Percentiles rank a stretch among this genome's conserved stretches.
Conservation (phyloP, 2,329 filamentous ascomycete species). For the Aspergillus tanneri region DNA sequence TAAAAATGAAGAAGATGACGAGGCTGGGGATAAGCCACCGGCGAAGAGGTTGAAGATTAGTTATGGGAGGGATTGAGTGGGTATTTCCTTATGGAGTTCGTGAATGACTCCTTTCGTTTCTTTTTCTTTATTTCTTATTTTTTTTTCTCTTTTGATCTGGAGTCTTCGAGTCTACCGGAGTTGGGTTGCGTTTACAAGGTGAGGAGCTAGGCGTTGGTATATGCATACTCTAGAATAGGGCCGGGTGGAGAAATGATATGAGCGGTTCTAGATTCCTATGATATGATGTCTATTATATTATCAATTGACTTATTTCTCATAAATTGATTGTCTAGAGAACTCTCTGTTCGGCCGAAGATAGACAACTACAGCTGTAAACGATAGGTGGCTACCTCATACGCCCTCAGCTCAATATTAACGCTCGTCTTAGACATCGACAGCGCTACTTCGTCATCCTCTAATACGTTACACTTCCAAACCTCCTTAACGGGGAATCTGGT, state of each 20-base stretch:
- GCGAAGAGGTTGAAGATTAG: constrained; percentile 48
- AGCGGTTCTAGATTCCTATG: neutral
- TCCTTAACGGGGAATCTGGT: constrained; percentile 70
- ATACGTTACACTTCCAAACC: constrained; percentile 77
- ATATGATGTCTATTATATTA: constrained; percentile 11
- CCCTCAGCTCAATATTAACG: constrained; percentile 65
- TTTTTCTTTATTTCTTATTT: constrained; percentile 8
- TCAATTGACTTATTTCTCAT: neutral
- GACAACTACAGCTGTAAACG: constrained; percentile 56
- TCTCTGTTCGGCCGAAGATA: too few relatives aligned
- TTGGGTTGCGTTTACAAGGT: constrained; percentile 4
- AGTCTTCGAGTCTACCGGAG: constrained; percentile 9
- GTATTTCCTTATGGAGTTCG: neutral
- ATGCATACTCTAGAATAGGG: neutral
- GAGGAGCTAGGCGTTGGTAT: neutral
- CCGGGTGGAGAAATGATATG: neutral
- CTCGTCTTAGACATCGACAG: constrained; percentile 50
- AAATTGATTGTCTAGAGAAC: too few relatives aligned
- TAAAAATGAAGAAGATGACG: constrained; percentile 35
- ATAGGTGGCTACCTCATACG: constrained; percentile 85
- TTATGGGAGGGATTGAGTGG: constrained; percentile 43
- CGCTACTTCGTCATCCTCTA: constrained; percentile 82
- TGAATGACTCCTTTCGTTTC: constrained; percentile 6
- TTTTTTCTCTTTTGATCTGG: constrained; percentile 8
- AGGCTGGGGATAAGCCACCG: constrained; percentile 37